These are phyloP conservation scores for Eucalyptus regnans DNA, from an alignment of 345 rosid genomes.

Conservation along the genomic window DNA sequence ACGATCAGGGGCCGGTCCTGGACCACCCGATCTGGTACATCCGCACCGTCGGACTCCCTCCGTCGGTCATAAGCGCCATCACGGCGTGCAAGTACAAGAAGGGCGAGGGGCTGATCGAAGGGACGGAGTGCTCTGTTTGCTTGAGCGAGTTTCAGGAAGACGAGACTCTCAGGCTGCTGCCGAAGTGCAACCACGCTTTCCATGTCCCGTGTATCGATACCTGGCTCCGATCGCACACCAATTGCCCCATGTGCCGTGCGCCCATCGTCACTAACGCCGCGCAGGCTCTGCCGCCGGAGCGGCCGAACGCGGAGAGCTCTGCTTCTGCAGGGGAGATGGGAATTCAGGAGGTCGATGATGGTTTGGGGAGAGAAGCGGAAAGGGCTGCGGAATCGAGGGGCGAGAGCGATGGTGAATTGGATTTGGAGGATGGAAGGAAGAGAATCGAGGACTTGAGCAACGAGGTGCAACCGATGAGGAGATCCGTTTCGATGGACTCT, in stretches of 20 bases:
- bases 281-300: background rate
- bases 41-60: slow-evolving; percentile 46
- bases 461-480: slow-evolving; percentile 31
- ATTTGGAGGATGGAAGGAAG: background rate
- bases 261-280: slow-evolving; percentile 15
- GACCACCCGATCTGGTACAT: slow-evolving; percentile 74
- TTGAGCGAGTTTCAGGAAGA: slow-evolving; percentile 61
- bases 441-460: background rate
- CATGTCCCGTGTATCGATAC: slow-evolving; percentile 65
- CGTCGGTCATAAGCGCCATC: slow-evolving; percentile 41
- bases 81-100: slow-evolving; percentile 31
- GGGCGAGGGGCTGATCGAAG: slow-evolving; percentile 42
- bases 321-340: background rate
- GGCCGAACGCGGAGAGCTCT: background rate
- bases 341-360: background rate
- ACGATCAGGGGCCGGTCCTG: slow-evolving; percentile 19
- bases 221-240: slow-evolving; percentile 66
- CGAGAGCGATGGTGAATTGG: slow-evolving; percentile 3
- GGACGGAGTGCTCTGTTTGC: slow-evolving; percentile 75
- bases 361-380: background rate
- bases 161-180: slow-evolving; percentile 47
- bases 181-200: slow-evolving; percentile 74
- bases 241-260: slow-evolving; percentile 57
- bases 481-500: slow-evolving; percentile 71
- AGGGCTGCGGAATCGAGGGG: background rate